Base-by-base conservation (phyloP, 441 rosid genomes). In the Populus hybrid region DNA sequence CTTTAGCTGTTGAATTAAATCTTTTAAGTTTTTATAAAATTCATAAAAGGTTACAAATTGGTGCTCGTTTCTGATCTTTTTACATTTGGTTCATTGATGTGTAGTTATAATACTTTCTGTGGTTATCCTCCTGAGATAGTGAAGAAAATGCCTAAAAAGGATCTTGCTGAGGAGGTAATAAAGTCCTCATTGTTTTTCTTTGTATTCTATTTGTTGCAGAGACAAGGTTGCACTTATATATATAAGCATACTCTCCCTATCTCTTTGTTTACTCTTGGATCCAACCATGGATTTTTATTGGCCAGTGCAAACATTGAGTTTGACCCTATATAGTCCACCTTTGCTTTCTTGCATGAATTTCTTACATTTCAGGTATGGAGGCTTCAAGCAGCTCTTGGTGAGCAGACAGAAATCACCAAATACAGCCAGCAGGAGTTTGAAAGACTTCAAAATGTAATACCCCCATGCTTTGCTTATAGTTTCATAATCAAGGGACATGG, bases 381-480 rank as follows among this genome's bases (percentile, higher is more conserved):
- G 85, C 99, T 96, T 77, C 98, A 96, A 82, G 98, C 97, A 75
- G 99, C 97, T 82, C 93, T 96, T 50, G 98, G 99, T 46, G 98
- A 94, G 89, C 99, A 94, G 84, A 87, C 92, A 23, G 98, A 94
- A 28, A 94, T 94, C 77, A 93, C 94, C 30, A 92, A 88, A 80
- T 92, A 84, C 79, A 94, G 97, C 83, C 97, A 91, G 86, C 97
- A 90, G 82, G 97, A 94, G 87, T 96, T 28, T 80, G 98, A 96
- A 83, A 92, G 99, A 86, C 93, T 96, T 76, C 98, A 92, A 90
- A 94, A 85, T 80, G 99, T 96, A 92, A 86, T 8, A 3, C 59
- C 77, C 71, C 79, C 67, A 72, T 77, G 77, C 75, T 23, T 28
- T 53, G 26, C 10, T 50, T 2, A 1, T 32, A 32, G 67, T 69